These are phyloP conservation scores for Salix udensis DNA, from an alignment of 345 rosid species.

Conservation along the genomic window DNA sequence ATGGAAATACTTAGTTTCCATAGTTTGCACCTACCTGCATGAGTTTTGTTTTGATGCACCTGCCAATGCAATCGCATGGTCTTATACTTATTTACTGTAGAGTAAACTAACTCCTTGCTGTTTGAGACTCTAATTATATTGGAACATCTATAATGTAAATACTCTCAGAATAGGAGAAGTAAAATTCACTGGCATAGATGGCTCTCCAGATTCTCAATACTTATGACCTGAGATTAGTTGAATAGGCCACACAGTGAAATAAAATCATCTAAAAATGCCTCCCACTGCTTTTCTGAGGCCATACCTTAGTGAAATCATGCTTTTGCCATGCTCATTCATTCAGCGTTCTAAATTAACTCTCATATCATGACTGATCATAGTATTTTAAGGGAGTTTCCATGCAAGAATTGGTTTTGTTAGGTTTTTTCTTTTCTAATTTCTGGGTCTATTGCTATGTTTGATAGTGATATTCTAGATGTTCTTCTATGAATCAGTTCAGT, in stretches of 20 bases:
- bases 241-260: background rate
- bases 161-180: background rate
- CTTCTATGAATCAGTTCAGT: background rate
- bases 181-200: background rate
- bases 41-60: background rate
- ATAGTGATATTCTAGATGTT: background rate
- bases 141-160: background rate
- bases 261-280: too few species aligned
- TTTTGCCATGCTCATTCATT: background rate
- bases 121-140: background rate
- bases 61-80: background rate
- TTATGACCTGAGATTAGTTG: background rate
- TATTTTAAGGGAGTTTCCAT: background rate
- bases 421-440: background rate
- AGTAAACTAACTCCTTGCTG: background rate
- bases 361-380: background rate
- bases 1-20: background rate
- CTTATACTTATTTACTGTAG: background rate
- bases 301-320: background rate
- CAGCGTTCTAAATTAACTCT: background rate
- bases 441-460: background rate
- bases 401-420: background rate
- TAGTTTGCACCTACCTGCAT: background rate
- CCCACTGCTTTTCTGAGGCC: background rate
- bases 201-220: background rate